Base-by-base conservation (phyloP, 176 grass and related monocot genomes). In the Poa pratensis region DNA sequence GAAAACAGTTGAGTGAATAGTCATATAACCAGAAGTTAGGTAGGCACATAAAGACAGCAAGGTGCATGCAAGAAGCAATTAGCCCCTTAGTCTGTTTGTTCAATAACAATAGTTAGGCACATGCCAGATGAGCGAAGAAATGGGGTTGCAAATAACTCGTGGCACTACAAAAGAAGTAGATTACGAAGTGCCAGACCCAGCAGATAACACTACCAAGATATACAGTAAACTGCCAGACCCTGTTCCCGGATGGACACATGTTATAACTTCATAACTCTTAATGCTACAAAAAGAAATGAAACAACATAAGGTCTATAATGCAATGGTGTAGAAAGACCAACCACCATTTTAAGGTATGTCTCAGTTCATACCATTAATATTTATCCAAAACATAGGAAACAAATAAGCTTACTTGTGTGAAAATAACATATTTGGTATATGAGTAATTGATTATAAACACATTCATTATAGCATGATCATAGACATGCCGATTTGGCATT, bases 1-100 rank as follows among this genome's bases (percentile, higher is more conserved):
- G 76, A 80, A 45, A 80, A 53, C 40, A 84, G 62, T 34, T 80
- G 9, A 75, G 43, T 43, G 62, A 43, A 76, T 30, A 39, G n/a
- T 32, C 30, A 69, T 69, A 80, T 10, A 80, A 20, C 39, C 20
- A 15, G 75, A 61, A 43, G 17, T n/a, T 18, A 79, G 10, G 39
- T 35, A 70, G 48, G n/a, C 18, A 51, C 14, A 81, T 66, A 82
- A 18, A 69, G 60, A 63, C 5, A 77, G 22, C n/a, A 12, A 76
- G 55, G 57, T 23, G 39, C 27, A 86, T 34, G 62, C 5, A 75
- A 75, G 53, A 75, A 11, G 80, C 6, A 83, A 73, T 62, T 78
- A 75, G 45, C 6, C 37, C 37, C 3, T 15, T 14, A 49, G 46
- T 51, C 49, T 51, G 49, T 51, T 51, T 51, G 49, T 51, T 15